These are phyloP conservation scores for Shiraia bambusicola DNA, from an alignment of 2,329 filamentous ascomycete species.

Conservation along the genomic window DNA sequence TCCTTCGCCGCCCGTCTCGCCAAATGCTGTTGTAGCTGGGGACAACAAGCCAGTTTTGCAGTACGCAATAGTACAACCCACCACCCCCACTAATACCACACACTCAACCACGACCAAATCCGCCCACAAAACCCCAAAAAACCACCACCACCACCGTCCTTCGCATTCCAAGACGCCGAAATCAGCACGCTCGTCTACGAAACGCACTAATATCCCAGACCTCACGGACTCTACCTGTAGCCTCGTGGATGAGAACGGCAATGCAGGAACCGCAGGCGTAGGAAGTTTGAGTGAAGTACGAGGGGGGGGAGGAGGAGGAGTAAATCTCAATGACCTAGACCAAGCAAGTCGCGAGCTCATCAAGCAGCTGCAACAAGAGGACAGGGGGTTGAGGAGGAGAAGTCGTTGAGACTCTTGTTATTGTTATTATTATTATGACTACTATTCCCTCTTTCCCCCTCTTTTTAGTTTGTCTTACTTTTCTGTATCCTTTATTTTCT, in stretches of 20 bases:
- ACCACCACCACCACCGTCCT: constrained; percentile 23
- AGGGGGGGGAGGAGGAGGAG: too few relatives aligned
- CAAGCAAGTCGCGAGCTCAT: constrained; percentile 29
- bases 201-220: constrained; percentile 3
- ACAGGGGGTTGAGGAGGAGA: constrained; percentile 32
- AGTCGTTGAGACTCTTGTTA: constrained; percentile 17
- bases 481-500: neutral
- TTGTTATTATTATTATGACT: neutral
- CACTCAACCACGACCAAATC: constrained; percentile 10
- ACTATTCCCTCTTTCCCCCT: neutral
- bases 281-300: too few relatives aligned
- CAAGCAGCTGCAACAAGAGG: constrained; percentile 35
- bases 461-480: constrained; percentile 1
- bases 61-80: too few relatives aligned
- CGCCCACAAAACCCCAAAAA: constrained; percentile 16
- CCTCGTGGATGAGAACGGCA: too few relatives aligned
- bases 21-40: constrained; percentile 13
- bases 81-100: constrained; percentile 13
- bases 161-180: constrained; percentile 33
- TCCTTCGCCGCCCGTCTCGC: constrained; percentile 25
- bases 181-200: constrained; percentile 26
- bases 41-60: too few relatives aligned
- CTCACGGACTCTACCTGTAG: too few relatives aligned
- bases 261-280: too few relatives aligned
- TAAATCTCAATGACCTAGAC: constrained; percentile 28